These are phyloP conservation scores for Macrotyloma uniflorum DNA, from an alignment of 306 rosid genomes.

Conservation along the genomic window DNA sequence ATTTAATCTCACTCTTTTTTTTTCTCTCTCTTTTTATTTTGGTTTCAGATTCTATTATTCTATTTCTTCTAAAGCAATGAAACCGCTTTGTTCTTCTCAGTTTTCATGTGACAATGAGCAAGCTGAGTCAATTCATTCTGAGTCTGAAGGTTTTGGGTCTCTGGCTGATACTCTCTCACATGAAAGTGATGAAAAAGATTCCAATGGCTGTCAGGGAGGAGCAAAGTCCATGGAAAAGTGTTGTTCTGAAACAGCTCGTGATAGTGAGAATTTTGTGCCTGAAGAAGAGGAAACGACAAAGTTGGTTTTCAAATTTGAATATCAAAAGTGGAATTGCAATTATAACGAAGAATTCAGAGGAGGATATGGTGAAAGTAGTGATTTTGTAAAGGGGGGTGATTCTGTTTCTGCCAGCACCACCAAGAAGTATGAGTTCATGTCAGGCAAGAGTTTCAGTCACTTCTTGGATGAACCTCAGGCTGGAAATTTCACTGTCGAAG, in stretches of 20 bases:
- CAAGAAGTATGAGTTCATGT: constrained; percentile 54
- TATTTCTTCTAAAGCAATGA: constrained; percentile 11
- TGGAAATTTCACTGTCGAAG: constrained; percentile 51
- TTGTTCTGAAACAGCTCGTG: constrained; percentile 27
- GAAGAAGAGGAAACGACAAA: constrained; percentile 48
- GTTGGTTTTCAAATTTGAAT: constrained; percentile 73
- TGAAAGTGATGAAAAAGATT: constrained; percentile 35
- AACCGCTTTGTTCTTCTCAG: constrained; percentile 21
- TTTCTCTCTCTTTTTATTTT: neutral
- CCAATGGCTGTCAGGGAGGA: neutral
- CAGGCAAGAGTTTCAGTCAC: constrained; percentile 49
- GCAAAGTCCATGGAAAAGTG: neutral
- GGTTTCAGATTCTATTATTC: constrained; percentile 46
- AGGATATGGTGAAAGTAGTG: constrained; percentile 29
- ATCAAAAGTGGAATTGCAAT: constrained; percentile 52
- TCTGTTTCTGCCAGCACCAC: constrained; percentile 31
- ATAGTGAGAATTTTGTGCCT: neutral
- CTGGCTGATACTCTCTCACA: neutral
- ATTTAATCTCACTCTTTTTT: neutral
- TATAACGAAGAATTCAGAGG: constrained; percentile 47
- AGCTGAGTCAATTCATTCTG: constrained; percentile 32
- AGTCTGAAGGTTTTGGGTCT: constrained; percentile 19
- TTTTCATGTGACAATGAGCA: constrained; percentile 21
- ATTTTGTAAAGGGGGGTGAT: constrained; percentile 34
- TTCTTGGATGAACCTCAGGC: constrained; percentile 59